Conservation (phyloP, 75 land plant species). For the Pseudotsuga menziesii region DNA sequence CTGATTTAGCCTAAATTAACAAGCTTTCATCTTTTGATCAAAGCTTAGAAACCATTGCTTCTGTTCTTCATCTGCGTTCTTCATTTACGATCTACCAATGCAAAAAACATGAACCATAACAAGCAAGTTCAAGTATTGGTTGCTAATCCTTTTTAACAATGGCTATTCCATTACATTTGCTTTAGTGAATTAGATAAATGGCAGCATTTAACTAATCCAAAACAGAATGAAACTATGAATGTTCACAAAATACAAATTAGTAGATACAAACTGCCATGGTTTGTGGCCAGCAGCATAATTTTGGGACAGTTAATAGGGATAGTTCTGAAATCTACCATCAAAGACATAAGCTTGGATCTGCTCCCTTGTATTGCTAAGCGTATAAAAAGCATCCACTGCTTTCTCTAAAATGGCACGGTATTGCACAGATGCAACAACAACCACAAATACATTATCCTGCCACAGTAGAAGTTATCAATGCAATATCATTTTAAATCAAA, state of each 20-base stretch:
- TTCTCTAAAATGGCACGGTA: constrained; percentile 48
- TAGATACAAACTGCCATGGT: not conserved
- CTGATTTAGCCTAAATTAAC: not conserved
- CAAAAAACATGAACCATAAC: not conserved
- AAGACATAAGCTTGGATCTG: constrained; percentile 63
- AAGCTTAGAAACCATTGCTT: not conserved
- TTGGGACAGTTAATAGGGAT: not conserved
- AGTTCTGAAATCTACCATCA: constrained; percentile 39
- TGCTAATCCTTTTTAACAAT: not conserved
- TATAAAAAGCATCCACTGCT: constrained; percentile 58
- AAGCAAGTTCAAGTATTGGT: not conserved
- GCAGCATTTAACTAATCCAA: not conserved
- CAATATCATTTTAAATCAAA: no score
- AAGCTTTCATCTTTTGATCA: no score
- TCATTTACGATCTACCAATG: not conserved
- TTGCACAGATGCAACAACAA: constrained; percentile 52
- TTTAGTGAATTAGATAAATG: constrained; percentile 1
- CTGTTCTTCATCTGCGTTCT: not conserved
- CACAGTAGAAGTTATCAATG: not conserved
- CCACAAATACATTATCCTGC: constrained; percentile 65
- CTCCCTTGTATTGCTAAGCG: constrained; percentile 44
- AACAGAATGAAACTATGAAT: not conserved
- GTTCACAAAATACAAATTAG: not conserved
- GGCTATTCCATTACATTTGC: not conserved
- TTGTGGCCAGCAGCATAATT: not conserved